A percentile compares a stretch with the other conserved stretches of the same genome.
Conservation (phyloP, 371 early-diverging fungal genomes). For the Mortierella sp. region DNA sequence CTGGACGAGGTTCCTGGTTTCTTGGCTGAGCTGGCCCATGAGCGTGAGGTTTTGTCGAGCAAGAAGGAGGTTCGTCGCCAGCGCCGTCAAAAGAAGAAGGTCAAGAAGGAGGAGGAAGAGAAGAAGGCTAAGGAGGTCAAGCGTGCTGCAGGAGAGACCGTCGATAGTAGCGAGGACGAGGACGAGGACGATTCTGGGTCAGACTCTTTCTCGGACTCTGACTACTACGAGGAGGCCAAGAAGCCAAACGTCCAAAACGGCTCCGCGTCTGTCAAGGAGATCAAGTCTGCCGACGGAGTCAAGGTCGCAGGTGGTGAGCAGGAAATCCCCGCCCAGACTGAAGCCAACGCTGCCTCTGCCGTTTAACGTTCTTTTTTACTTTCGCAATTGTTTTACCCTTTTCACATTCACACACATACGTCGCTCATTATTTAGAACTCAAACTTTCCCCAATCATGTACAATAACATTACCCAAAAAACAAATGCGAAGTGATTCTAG, state of each 20-base stretch:
- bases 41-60: slow-evolving; percentile 26
- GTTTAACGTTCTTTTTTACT: not conserved
- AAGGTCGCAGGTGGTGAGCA: not conserved
- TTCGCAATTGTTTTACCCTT: not conserved
- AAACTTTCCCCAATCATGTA: not conserved
- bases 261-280: not conserved
- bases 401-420: not conserved
- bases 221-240: slow-evolving; percentile 41
- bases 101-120: slow-evolving; percentile 35
- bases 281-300: not conserved
- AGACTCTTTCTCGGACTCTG: slow-evolving; percentile 47
- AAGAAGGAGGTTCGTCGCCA: slow-evolving; percentile 46
- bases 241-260: slow-evolving; percentile 26
- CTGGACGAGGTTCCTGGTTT: slow-evolving; percentile 44
- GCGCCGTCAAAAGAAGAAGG: slow-evolving; percentile 39
- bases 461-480: not conserved
- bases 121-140: slow-evolving; percentile 54
- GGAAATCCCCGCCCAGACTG: not conserved
- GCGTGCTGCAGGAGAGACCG: slow-evolving; percentile 40
- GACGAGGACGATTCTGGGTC: slow-evolving; percentile 20
- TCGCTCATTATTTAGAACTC: not conserved
- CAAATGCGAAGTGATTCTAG: not conserved
- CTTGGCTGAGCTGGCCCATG: slow-evolving; percentile 36
- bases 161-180: slow-evolving; percentile 26
- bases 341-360: not conserved